Base-by-base conservation (phyloP, 2,329 filamentous ascomycete species). In the Cordyceps farinosa region DNA sequence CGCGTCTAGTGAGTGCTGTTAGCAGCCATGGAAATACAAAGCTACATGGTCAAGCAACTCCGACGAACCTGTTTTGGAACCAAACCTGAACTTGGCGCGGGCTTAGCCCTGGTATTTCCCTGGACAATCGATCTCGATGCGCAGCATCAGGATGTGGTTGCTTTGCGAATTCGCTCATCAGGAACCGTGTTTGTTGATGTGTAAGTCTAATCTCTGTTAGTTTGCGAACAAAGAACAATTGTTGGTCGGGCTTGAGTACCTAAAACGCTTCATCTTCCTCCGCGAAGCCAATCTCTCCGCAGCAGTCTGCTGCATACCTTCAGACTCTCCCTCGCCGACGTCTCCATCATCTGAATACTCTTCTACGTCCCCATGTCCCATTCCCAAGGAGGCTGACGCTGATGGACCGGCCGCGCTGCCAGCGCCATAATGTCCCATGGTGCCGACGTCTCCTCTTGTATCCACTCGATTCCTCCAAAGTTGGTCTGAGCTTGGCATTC, bases 141-240 rank as follows among this genome's bases (percentile, higher is more conserved):
- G 91, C 90, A 47, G 93, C 93, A 77, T 98, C 93, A 8, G 93
- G 93, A 73, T 97, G 93, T 30, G 93, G 91, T 73, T 98, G 92
- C 70, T 95, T 92, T 63, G 92, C 90, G 72, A 97, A 98, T 74
- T 98, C 93, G 76, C 91, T 97, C 92, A 97, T 96, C 63, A 98
- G 80, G 71, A 96, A 98, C 15, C 94, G 88, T n/a, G 94, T 97
- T 81, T 98, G 94, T 70, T 95, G 94, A 75, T 97, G 93, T 1
- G 93, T 97, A 67, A 98, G 87, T 68, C 93, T 96, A 70, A 42
- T 55, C 27, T 38, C 48, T 53, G 44, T 32, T 34, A 61, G 59
- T 50, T 44, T 7, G 4, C 15, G 3, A 13, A n/a, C 11, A 9
- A 42, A 22, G 4, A 10, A 22, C 9, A 36, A 22, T 32, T 11